phyloP scores from a whole-genome alignment of 2,329 filamentous ascomycete species.

The Aspergillus costaricaensis region DNA sequence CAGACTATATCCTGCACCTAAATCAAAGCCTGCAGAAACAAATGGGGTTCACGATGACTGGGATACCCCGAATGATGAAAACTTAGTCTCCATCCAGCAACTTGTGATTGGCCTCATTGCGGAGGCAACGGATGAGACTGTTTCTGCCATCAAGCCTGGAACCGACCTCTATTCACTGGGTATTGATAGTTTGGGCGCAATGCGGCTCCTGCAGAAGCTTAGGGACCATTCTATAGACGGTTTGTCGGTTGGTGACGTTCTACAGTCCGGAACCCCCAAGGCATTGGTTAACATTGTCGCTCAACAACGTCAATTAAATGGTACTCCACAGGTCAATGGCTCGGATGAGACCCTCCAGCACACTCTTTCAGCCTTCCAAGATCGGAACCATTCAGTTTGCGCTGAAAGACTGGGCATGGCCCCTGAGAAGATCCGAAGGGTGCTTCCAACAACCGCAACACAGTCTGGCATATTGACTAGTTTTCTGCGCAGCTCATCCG shows the following conservation, averaged over 20 bases:
- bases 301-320: conserved; percentile 3
- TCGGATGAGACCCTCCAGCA: not conserved
- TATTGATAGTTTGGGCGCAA: conserved; percentile 40
- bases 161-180: conserved; percentile 30
- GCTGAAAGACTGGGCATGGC: conserved; percentile 21
- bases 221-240: conserved; percentile 29
- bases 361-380: conserved; percentile 21
- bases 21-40: not conserved
- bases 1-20: conserved; percentile 5
- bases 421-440: conserved; percentile 25
- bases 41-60: conserved; percentile 10
- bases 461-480: conserved; percentile 41
- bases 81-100: conserved; percentile 10
- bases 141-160: conserved; percentile 17
- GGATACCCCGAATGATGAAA: conserved; percentile 7
- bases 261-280: conserved; percentile 30
- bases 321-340: not conserved
- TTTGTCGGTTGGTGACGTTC: conserved; percentile 31
- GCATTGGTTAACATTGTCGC: conserved; percentile 23
- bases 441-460: conserved; percentile 38
- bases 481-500: conserved; percentile 28
- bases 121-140: conserved; percentile 17
- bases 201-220: conserved; percentile 36
- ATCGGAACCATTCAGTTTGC: conserved; percentile 20
- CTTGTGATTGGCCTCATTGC: conserved; percentile 22